Evolutionary conservation across 768 basidiomycete species (phyloP).

Genomic region (Amanita thiersii): DNA sequence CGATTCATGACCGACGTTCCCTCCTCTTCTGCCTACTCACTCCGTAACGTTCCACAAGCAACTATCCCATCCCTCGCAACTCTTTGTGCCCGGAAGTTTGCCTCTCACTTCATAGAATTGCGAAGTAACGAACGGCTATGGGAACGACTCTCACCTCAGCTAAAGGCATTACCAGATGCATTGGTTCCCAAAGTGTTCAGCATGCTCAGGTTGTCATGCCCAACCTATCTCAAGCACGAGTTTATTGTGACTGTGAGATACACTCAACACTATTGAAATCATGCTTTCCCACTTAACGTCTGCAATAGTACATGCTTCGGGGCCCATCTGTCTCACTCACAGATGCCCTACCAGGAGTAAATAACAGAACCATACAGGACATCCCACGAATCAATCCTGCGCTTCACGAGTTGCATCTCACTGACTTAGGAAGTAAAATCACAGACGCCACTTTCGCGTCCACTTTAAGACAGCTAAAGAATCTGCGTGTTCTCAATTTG

Average conservation of each 20-base stretch:
- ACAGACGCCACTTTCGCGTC: constrained; percentile 44
- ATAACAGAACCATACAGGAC: constrained; percentile 37
- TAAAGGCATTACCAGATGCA: constrained; percentile 44
- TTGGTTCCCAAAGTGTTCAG: constrained; percentile 43
- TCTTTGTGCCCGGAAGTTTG: constrained; percentile 46
- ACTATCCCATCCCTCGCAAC: constrained; percentile 36
- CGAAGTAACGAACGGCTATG: constrained; percentile 29
- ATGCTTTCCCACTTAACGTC: background rate
- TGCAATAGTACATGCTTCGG: constrained; percentile 46
- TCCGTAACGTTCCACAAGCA: constrained; percentile 25
- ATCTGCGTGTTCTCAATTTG: constrained; percentile 40
- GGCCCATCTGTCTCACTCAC: constrained; percentile 41
- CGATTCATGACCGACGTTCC: background rate
- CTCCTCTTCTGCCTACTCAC: constrained; percentile 45
- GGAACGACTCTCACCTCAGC: constrained; percentile 27
- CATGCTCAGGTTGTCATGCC: constrained; percentile 39
- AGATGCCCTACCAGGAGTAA: constrained; percentile 44
- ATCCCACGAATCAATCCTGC: constrained; percentile 26
- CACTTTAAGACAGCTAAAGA: constrained; percentile 34
- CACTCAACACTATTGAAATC: constrained; percentile 10
- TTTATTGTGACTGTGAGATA: constrained; percentile 43
- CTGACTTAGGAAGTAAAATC: constrained; percentile 39
- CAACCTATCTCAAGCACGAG: constrained; percentile 42
- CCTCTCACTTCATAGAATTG: constrained; percentile 31
- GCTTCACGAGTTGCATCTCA: constrained; percentile 42